Evolutionary conservation across 2,329 filamentous ascomycete species (phyloP), one percentile per base, ranked within the genome.

Genomic region (Aspergillus uvarum): DNA sequence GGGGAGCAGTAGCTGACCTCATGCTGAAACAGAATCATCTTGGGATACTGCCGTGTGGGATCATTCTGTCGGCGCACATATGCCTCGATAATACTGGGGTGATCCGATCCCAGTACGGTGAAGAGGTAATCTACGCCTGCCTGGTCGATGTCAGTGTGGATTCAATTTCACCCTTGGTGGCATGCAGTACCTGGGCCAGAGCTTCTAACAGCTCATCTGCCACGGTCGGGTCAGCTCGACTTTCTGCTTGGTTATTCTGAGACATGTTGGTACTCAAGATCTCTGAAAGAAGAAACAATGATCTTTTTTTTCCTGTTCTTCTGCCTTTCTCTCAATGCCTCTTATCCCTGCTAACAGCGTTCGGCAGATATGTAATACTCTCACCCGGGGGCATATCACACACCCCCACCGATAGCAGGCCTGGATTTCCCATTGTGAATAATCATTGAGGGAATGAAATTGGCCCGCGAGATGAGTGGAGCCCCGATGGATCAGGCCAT

Each of bases 11-110:
- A 1, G 38, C 44, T 10, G 14, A 54, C 56, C 32, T 61, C 56
- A 32, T 58, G 56, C n/a, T 61, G 56, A 56, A 58, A 59, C 24
- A 61, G 52, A 22, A 61, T 52, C 51, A 61, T 61, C 29, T 58
- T 59, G 26, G 59, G 59, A 47, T 55, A 61, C 14, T 54, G 52
- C 12, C 48, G 16, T 19, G 56, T 29, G 12, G 56, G 48, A 42
- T 61, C 59, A 51, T 55, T 59, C 49, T 59, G 59, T 24, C 59
- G 56, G 22, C 56, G 57, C 11, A 61, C 53, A 16, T 59, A 59
- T 38, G 59, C 59, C 32, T 61, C 59, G 12, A 61, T 61, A 42
- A 61, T 59, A 31, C 59, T 61, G 14, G 59, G 59, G n/a, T 61
- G 59, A 26, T 61, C 59, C 4, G 59, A 61, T 16, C 59, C 59